A percentile compares a stretch with the other conserved stretches of the same genome.
phyloP scores from a whole-genome alignment of 495 filamentous ascomycete genomes.

The Geopyxis carbonaria region DNA sequence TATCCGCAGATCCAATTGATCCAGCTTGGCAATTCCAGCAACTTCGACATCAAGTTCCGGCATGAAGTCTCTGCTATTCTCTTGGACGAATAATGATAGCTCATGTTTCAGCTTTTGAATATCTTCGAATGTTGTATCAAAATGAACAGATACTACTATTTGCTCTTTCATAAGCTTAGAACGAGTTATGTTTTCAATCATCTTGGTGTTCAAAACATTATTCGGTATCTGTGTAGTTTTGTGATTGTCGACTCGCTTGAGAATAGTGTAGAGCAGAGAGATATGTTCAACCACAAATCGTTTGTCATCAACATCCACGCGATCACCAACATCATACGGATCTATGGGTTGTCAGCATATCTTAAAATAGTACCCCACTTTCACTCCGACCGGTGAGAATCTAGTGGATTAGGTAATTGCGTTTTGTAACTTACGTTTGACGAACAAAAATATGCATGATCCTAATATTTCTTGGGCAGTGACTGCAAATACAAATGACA shows the following conservation, averaged over 20 bases:
- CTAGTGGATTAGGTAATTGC: neutral
- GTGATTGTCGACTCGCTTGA: conserved; percentile 63
- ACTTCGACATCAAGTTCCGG: conserved; percentile 63
- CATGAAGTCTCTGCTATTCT: conserved; percentile 85
- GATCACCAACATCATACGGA: conserved; percentile 76
- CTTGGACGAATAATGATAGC: conserved; percentile 68
- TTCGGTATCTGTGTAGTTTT: conserved; percentile 83
- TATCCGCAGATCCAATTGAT: conserved; percentile 67
- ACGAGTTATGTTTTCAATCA: conserved; percentile 84
- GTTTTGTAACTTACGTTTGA: conserved; percentile 80
- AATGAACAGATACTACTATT: conserved; percentile 32
- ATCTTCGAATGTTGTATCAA: conserved; percentile 74
- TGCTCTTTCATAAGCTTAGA: conserved; percentile 84
- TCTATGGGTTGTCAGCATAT: too few species aligned
- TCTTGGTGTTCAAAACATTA: conserved; percentile 71
- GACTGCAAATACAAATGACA: conserved; percentile 84
- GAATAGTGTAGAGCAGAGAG: conserved; percentile 83
- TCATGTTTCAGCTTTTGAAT: conserved; percentile 65
- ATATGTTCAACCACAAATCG: conserved; percentile 81
- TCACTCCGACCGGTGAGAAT: neutral
- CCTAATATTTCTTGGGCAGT: conserved; percentile 88
- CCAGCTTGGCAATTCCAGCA: conserved; percentile 63
- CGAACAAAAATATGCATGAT: conserved; percentile 93
- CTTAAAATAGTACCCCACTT: too few species aligned
- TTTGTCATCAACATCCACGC: conserved; percentile 62